Conservation (phyloP, 768 basidiomycete species). For the Gautieria morchelliformis region DNA sequence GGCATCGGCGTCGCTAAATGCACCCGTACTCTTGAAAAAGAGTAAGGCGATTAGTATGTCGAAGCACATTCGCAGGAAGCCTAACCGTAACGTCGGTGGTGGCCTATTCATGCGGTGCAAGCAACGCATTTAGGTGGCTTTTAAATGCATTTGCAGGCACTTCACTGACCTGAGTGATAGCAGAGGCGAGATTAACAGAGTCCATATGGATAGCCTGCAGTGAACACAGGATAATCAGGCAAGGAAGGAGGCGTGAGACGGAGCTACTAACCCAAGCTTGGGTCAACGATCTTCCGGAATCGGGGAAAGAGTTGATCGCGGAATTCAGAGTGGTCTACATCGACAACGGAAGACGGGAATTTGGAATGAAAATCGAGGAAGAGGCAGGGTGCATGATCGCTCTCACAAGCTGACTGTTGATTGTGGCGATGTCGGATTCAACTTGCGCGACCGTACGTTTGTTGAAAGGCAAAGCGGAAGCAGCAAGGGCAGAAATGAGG, state of each 20-base stretch:
- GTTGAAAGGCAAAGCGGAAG: not conserved
- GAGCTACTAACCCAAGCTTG: not conserved
- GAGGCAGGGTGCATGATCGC: not conserved
- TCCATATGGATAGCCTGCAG: not conserved
- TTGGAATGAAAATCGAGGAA: not conserved
- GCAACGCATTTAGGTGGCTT: not conserved
- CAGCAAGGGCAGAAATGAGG: not conserved
- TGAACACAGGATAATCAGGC: no score
- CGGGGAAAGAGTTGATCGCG: not conserved
- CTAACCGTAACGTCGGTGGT: not conserved
- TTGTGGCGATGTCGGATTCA: not conserved
- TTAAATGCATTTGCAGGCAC: not conserved
- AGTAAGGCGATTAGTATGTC: not conserved
- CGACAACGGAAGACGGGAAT: no score
- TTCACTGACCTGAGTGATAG: not conserved
- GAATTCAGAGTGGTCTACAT: not conserved
- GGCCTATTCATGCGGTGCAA: not conserved
- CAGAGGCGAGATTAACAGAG: not conserved
- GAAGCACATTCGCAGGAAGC: not conserved
- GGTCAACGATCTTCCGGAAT: not conserved
- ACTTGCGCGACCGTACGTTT: slow-evolving; percentile 1
- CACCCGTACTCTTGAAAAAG: not conserved
- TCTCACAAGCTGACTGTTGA: not conserved
- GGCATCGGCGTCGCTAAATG: not conserved
- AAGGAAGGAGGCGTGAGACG: not conserved